phyloP scores from a whole-genome alignment of 2,329 filamentous ascomycete species.

The Escovopsis sp. region DNA sequence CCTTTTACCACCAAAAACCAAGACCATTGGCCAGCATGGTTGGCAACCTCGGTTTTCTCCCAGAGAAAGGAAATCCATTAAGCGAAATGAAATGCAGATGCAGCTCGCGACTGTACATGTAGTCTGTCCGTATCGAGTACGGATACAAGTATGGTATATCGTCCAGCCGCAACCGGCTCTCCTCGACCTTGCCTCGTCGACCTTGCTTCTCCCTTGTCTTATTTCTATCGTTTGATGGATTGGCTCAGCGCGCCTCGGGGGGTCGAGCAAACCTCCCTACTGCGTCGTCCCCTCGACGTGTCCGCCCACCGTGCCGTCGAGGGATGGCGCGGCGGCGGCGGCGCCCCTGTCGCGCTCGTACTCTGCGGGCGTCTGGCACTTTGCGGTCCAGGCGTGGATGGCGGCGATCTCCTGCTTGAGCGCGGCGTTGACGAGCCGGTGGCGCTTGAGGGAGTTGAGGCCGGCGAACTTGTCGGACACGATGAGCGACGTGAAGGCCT shows the following conservation, averaged over 20 bases:
- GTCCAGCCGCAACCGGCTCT: background rate
- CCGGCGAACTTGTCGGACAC: conserved; percentile 54
- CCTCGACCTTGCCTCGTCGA: background rate
- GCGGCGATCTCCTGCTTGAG: conserved; percentile 77
- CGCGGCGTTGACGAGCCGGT: conserved; percentile 70
- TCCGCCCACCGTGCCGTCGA: conserved; percentile 29
- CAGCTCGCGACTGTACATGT: too few relatives aligned
- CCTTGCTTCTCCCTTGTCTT: background rate
- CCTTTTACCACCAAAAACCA: too few relatives aligned
- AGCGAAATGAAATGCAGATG: too few relatives aligned
- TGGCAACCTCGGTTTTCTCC: too few relatives aligned
- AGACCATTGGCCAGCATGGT: too few relatives aligned
- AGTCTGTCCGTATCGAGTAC: too few relatives aligned
- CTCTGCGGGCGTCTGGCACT: conserved; percentile 83
- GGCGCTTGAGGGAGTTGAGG: conserved; percentile 66
- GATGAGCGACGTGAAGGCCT: conserved; percentile 44
- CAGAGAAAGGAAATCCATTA: too few relatives aligned
- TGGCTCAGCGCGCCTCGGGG: background rate
- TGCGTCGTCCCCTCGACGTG: conserved; percentile 22
- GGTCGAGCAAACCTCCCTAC: background rate
- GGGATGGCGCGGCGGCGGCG: conserved; percentile 20
- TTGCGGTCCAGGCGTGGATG: conserved; percentile 91
- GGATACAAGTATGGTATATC: background rate
- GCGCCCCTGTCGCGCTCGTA: conserved; percentile 51
- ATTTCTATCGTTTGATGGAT: conserved; percentile 1